Conservation (phyloP, 441 rosid species). For the Euphorbia schlechtendalii region DNA sequence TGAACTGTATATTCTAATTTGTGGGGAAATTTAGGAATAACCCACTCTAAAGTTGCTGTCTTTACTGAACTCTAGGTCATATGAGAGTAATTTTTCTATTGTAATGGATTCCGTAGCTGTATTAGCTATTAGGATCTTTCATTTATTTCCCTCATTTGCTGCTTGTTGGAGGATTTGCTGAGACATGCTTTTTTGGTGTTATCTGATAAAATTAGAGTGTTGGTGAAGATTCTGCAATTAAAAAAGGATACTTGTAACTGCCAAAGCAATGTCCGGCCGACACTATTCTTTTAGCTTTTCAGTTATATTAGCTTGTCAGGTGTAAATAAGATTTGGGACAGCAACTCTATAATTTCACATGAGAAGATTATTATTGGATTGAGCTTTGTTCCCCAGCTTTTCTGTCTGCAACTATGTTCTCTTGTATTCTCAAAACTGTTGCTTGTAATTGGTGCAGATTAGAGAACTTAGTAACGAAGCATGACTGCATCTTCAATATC, state of each 20-base stretch:
- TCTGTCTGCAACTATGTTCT: not conserved
- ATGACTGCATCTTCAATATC: slow-evolving; percentile 62
- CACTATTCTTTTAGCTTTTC: slow-evolving; percentile 17
- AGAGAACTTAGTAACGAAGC: slow-evolving; percentile 24
- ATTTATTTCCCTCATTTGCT: slow-evolving; percentile 20
- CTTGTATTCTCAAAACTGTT: slow-evolving; percentile 14
- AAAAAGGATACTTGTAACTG: slow-evolving; percentile 27
- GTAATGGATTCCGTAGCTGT: not conserved
- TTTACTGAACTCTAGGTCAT: slow-evolving; percentile 1
- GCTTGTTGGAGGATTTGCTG: slow-evolving; percentile 17
- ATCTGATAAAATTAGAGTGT: slow-evolving; percentile 19
- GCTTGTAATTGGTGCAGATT: slow-evolving; percentile 24
- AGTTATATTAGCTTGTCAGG: slow-evolving; percentile 11
- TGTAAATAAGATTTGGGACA: not conserved
- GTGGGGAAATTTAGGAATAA: slow-evolving; percentile 3
- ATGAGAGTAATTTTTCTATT: not conserved
- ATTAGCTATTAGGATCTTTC: slow-evolving; percentile 4
- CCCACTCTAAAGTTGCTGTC: slow-evolving; percentile 10
- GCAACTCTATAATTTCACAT: slow-evolving; percentile 5
- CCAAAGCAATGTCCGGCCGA: slow-evolving; percentile 22
- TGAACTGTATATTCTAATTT: slow-evolving; percentile 1
- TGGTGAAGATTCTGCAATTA: slow-evolving; percentile 35
- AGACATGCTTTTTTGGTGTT: slow-evolving; percentile 8
- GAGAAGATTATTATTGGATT: not conserved
- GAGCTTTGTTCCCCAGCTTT: not conserved